Conservation (phyloP, 163 green algal species). For the Trebouxiophyceae sp. region DNA sequence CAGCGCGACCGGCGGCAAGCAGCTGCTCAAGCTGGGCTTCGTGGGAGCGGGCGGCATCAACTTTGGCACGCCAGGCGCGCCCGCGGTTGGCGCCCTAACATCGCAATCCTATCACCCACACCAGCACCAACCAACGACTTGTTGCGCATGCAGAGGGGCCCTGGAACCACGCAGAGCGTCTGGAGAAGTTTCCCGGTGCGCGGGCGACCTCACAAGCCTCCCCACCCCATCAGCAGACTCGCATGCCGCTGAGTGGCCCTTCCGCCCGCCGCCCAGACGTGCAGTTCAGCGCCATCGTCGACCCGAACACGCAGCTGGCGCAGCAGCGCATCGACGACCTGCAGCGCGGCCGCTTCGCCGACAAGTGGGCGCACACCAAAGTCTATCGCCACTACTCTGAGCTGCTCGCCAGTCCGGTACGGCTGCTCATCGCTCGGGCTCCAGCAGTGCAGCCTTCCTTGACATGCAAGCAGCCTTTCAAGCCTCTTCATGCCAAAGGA, state of each 20-base stretch:
- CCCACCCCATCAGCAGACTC: no score
- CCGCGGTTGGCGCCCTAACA: no score
- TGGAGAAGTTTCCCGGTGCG: slow-evolving; percentile 11
- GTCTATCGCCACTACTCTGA: slow-evolving; percentile 11
- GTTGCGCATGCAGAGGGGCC: slow-evolving; percentile 1
- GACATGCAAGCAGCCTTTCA: no score
- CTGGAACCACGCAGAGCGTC: slow-evolving; percentile 16
- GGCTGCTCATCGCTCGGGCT: no score
- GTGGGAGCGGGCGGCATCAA: slow-evolving; percentile 23
- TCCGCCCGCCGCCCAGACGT: slow-evolving; percentile 6
- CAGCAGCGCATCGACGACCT: slow-evolving; percentile 9
- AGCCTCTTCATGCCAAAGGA: no score
- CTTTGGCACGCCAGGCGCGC: slow-evolving; percentile 18
- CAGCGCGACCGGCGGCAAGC: neutral
- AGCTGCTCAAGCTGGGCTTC: slow-evolving; percentile 13
- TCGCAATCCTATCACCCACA: neutral
- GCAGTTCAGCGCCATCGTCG: slow-evolving; percentile 18
- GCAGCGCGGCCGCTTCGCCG: slow-evolving; percentile 4
- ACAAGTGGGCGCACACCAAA: slow-evolving; percentile 12
- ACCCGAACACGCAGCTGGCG: slow-evolving; percentile 14
- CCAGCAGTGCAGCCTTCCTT: no score
- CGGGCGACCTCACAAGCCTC: no score
- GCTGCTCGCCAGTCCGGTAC: slow-evolving; percentile 6
- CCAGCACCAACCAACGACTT: neutral
- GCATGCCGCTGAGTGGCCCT: no score